Evolutionary conservation across 192 early-diverging fungal species (phyloP), one percentile per base, ranked within the genome.

Genomic region (Backusella westeae): DNA sequence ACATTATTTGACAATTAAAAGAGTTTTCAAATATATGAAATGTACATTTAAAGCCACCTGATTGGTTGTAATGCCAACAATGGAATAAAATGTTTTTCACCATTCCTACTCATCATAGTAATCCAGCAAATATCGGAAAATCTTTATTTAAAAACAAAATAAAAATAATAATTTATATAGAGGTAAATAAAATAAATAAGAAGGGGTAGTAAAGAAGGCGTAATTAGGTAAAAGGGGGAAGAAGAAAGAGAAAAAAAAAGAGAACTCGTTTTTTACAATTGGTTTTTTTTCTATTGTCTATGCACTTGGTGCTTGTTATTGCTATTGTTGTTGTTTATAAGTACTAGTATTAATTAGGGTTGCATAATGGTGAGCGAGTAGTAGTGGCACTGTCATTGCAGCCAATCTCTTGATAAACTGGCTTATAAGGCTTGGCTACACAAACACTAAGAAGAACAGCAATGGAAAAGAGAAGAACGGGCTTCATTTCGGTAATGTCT

Each of bases 351-450:
- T 63, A 63, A 26, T 63, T 26, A 36, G 67, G 70, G 21, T 23
- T 71, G 29, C 70, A 71, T 21, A 71, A 34, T 19, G 70, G 70
- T 12, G 70, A 32, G 15, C 70, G 41, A 44, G 70, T 71, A 49
- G 41, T 71, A 71, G 70, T 39, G 8, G 69, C 36, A 26, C 21
- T 39, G 36, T 36, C 69, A 42, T 39, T 39, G 4, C 69, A 70
- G 0, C 69, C 69, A 70, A 70, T 70, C 14, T 70, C 69, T 29
- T 63, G 56, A 29, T 63, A 63, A 23, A 63, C 56, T 29, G 56
- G 56, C 26, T 63, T 7, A 63, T 63, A 26, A 63, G 56, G 56
- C 23, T 12, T 63, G 23, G 56, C 21, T 8, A 29, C 23, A 29
- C 23, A 63, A 14, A 29, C 12, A 14, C 56, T 12, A 63, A 63